Base-by-base conservation (phyloP, 2,329 filamentous ascomycete species). In the Pyrenochaeta sp. region DNA sequence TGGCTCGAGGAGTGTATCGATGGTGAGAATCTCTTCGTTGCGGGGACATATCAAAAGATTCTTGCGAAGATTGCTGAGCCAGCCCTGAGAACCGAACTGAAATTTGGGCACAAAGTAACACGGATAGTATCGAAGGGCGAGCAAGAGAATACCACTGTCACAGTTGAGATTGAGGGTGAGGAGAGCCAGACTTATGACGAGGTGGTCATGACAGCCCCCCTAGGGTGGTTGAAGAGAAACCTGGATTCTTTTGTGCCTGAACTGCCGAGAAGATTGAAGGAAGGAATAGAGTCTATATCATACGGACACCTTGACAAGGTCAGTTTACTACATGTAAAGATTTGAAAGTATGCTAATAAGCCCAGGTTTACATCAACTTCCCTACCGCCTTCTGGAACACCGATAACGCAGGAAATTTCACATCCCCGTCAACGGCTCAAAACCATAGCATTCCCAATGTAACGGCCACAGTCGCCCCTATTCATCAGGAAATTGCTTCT, bases 1-100 rank as follows among this genome's bases (percentile, higher is more conserved):
- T 90, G 87, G 86, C 65, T 91, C 4, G 88, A 91, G 63, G 86
- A 90, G 68, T 89, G 86, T 53, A 85, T 90, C 38, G 87, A 90
- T 62, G 87, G 87, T 31, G 82, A 81, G 61, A 86, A 85, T 55
- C 75, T 82, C 21, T 85, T 86, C 48, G 80, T 86, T 21, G 80
- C 81, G 3, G 81, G 77, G 1, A 86, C 81, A 3, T 86, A 86
- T 61, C 72, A 76, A 19, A 77, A 77, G 42, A 81, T 86, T n/a
- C 63, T 87, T n/a, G 70, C 81, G 10, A 74, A 74, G 27, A 77
- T 90, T 26, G 78, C 84, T 0, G 76, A 77, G 38, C 81, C 84
- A 0, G 85, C 77, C 1, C 52, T 82, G 0, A 74, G 81, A 4
- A 84, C 83, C 1, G 72, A 79, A 1, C 77, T 90, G 28, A 74